Evolutionary conservation across 2,329 filamentous ascomycete species (phyloP), one percentile per base, ranked within the genome.

Genomic region (Aspergillus novofumigatus): DNA sequence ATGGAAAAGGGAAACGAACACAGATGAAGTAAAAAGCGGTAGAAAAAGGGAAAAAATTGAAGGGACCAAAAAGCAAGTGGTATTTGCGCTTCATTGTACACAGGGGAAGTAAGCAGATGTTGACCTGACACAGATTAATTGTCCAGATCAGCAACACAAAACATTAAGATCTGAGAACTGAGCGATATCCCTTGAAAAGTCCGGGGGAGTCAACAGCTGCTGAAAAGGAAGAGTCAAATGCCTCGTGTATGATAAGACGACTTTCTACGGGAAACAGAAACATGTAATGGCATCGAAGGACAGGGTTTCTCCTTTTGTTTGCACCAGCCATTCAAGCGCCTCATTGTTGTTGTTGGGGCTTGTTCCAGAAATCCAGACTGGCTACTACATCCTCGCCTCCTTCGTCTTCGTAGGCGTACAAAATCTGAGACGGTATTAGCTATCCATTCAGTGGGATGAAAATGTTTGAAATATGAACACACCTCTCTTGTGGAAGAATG

Each of bases 371-470:
- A 78, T 99, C 94, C 71, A 99, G 85, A 61, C 91, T 92, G 66
- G 94, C 92, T 62, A 99, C 89, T 53, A 96, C 87, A 71, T 99
- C 94, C 71, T 95, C 91, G 65, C 94, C 93, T 63, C 86, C 81
- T 73, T 99, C 94, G 69, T 97, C 93, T 79, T 99, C 94, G 73
- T 97, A 97, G 51, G 94, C 93, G 76, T 97, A 97, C 53, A 99
- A 78, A 66, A 99, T 97, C 94, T 99, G 68, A 23, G 45, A 53
- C 29, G 17, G 53, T 63, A 69, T 72, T 52, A 76, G 67, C 29
- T 60, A n/a, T 49, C 7, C 47, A 49, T 48, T 17, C 20, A 20
- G 49, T 42, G 29, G 42, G 11, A 28, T 50, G 10, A 7, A 20
- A 25, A 7, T 53, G 29, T 28, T 35, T 48, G 21, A 25, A 38